These are phyloP conservation scores for Ottelia alismoides DNA, from an alignment of 106 monocot genomes.

Conservation along the genomic window DNA sequence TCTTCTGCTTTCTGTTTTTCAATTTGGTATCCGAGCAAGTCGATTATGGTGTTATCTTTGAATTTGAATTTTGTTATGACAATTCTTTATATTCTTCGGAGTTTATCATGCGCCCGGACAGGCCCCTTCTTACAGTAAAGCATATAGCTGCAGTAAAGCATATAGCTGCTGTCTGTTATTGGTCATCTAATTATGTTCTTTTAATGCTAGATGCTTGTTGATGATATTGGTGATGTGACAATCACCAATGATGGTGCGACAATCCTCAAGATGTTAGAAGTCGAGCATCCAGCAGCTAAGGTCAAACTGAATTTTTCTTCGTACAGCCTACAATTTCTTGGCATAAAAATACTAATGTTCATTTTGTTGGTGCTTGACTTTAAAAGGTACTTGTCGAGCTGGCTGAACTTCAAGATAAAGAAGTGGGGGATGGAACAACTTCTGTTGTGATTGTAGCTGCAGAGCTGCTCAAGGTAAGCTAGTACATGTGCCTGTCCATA, in stretches of 20 bases:
- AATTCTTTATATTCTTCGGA: too few species aligned
- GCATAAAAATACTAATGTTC: background rate
- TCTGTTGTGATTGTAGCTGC: conserved; percentile 85
- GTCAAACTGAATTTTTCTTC: conserved; percentile 13
- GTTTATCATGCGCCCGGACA: too few species aligned
- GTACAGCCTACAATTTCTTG: background rate
- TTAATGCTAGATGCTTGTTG: conserved; percentile 77
- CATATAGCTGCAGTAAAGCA: too few species aligned
- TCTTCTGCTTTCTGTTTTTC: too few species aligned
- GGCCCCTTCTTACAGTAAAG: too few species aligned
- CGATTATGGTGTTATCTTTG: background rate
- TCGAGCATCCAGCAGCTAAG: conserved; percentile 98
- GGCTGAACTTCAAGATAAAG: conserved; percentile 89
- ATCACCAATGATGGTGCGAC: conserved; percentile 99
- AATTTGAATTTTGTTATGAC: too few species aligned
- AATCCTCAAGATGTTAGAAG: conserved; percentile 97
- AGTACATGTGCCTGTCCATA: background rate
- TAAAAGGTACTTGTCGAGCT: conserved; percentile 83
- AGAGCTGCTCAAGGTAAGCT: conserved; percentile 86
- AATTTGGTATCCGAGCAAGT: too few species aligned
- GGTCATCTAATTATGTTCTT: background rate
- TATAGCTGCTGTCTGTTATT: too few species aligned
- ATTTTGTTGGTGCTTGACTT: background rate
- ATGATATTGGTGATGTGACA: conserved; percentile 99
- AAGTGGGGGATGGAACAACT: conserved; percentile 95